phyloP scores from a whole-genome alignment of 2,329 filamentous ascomycete species.

The Furcasterigmium sp. region DNA sequence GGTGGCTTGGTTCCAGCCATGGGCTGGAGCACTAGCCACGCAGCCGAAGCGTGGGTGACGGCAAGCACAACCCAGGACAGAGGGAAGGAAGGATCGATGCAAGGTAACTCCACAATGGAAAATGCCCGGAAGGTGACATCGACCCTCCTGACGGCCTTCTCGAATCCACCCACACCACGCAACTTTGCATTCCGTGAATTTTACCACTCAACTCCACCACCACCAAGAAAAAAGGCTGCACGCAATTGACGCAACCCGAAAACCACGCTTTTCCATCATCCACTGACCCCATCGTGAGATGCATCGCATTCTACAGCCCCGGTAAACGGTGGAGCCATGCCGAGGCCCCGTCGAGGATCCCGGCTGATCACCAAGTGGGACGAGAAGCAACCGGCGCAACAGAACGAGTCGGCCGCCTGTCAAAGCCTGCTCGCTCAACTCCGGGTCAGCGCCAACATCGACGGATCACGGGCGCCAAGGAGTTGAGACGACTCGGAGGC shows the following conservation, averaged over 20 bases:
- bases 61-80: not conserved
- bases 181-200: not conserved
- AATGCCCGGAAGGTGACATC: slow-evolving; percentile 2
- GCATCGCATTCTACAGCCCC: no score
- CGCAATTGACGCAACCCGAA: not conserved
- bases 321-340: no score
- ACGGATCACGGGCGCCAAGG: no score
- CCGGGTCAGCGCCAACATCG: not conserved
- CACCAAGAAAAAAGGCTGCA: not conserved
- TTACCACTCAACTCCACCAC: not conserved
- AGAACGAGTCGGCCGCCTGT: not conserved
- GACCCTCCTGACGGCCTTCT: not conserved
- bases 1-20: not conserved
- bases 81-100: no score
- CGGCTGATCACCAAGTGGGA: no score
- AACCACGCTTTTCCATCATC: not conserved
- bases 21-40: not conserved
- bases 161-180: not conserved
- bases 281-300: no score
- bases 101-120: slow-evolving; percentile 1
- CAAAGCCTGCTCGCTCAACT: not conserved
- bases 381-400: not conserved
- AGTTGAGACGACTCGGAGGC: not conserved
- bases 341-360: no score
- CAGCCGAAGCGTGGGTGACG: not conserved